phyloP scores from a whole-genome alignment of 2,329 filamentous ascomycete genomes.

The Geosmithia morbida region DNA sequence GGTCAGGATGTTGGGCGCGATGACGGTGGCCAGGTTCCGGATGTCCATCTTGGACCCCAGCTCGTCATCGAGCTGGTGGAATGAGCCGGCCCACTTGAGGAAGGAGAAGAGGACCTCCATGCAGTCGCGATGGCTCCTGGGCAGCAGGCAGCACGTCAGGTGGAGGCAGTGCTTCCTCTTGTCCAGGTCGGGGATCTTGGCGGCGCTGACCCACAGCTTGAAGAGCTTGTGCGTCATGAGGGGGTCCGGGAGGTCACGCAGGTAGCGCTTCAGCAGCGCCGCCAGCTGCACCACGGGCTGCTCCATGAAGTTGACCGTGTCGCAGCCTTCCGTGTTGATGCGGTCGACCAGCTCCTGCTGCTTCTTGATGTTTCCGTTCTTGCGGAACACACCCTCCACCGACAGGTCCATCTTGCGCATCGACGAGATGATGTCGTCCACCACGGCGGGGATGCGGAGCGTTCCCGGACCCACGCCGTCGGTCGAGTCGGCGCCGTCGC shows the following conservation, averaged over 20 bases:
- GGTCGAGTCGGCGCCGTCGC: constrained; percentile 92
- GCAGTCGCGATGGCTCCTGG: constrained; percentile 83
- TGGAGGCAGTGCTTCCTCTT: constrained; percentile 77
- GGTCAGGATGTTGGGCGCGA: constrained; percentile 88
- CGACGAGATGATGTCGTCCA: constrained; percentile 87
- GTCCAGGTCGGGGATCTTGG: constrained; percentile 72
- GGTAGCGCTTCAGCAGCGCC: constrained; percentile 85
- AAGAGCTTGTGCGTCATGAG: constrained; percentile 93
- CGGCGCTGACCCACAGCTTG: constrained; percentile 75
- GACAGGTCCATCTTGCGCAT: constrained; percentile 99
- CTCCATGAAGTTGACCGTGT: constrained; percentile 71
- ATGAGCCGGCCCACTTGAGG: constrained; percentile 93
- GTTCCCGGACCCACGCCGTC: constrained; percentile 89
- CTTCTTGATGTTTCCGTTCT: constrained; percentile 97
- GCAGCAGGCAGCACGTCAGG: constrained; percentile 79
- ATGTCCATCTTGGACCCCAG: constrained; percentile 98
- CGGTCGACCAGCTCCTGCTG: constrained; percentile 73
- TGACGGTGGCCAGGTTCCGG: constrained; percentile 92
- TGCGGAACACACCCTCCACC: constrained; percentile 94
- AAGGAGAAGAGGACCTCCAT: constrained; percentile 94
- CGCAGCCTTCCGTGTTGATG: constrained; percentile 76
- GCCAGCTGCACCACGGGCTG: constrained; percentile 91
- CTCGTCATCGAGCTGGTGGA: constrained; percentile 94
- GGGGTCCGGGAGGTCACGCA: constrained; percentile 87
- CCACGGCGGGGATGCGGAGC: constrained; percentile 77